These are phyloP conservation scores for Zizania latifolia DNA, from an alignment of 176 grass and related monocot species.

Conservation along the genomic window DNA sequence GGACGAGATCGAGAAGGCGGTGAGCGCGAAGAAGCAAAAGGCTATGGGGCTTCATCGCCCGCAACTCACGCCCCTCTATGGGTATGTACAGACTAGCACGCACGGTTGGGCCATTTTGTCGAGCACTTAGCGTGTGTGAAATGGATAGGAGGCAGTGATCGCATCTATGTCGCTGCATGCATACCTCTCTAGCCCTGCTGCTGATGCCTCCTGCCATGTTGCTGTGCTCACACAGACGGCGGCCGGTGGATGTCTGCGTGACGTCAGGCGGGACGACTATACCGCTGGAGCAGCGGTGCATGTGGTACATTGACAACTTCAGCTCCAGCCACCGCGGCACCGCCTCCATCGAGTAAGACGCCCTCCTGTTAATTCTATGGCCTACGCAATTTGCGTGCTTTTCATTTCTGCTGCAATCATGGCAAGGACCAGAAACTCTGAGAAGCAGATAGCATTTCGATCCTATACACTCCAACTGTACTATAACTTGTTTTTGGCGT, in stretches of 20 bases:
- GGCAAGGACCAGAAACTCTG: no score
- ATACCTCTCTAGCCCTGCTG: no score
- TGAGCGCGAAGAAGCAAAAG: conserved; percentile 72
- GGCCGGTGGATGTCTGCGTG: conserved; percentile 58
- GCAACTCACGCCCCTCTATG: conserved; percentile 17
- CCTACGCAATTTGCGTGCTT: not conserved
- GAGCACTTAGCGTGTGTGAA: no score
- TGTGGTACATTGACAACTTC: no score
- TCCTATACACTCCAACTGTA: not conserved
- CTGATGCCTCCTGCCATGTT: no score
- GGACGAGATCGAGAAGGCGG: conserved; percentile 47
- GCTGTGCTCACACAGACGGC: conserved; percentile 2
- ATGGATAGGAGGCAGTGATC: no score
- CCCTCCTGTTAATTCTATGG: not conserved
- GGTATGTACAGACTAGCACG: no score
- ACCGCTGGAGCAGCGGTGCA: conserved; percentile 83
- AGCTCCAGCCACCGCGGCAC: conserved; percentile 88
- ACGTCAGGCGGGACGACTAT: conserved; percentile 91
- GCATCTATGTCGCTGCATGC: no score
- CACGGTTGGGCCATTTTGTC: no score
- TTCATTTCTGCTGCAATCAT: not conserved
- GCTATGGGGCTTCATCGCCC: conserved; percentile 41
- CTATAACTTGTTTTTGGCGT: not conserved
- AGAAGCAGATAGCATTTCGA: not conserved
- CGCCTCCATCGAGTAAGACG: conserved; percentile 61